Evolutionary conservation across 2,329 filamentous ascomycete species (phyloP), one percentile per base, ranked within the genome.

Genomic region (Pyrenochaeta sp.): DNA sequence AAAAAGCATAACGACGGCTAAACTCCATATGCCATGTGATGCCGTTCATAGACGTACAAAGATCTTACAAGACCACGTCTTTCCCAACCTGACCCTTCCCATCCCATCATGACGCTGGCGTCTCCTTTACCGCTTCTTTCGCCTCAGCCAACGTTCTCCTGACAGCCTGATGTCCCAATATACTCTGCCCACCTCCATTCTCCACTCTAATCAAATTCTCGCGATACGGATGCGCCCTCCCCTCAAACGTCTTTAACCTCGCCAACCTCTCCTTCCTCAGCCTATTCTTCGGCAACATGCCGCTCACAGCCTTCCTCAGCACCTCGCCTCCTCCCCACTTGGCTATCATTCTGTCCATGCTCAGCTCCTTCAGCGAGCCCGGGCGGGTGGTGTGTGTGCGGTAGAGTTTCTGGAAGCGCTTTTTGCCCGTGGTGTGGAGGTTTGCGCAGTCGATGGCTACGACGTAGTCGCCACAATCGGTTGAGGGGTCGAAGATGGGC

Each of bases 391-490:
- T 96, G 80, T 98, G 95, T 52, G 91, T 88, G 84, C 97, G 97
- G 85, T 99, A 99, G 66, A 88, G 89, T 84, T 99, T 99, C 83
- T 96, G 92, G 80, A 87, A 90, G 77, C 89, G 91, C 83, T 99
- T 99, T 77, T 91, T 91, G 67, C 95, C 95, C 7, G 95, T 98
- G 1, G 89, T 90, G 81, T 93, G 89, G 49, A 99, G 84, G 47
- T 94, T 89, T 40, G 90, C 86, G 83, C 95, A 98, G 78, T 93
- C 90, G 37, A 92, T 92, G 50, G 95, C 93, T 0, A 99, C 94
- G 12, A 99, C 93, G 79, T 99, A 99, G 87, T 99, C 95, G 69
- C 95, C 95, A 85, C 95, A 98, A 84, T 99, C 95, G 61, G 93
- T 97, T 24, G 93, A 97, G 1, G 95, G 95, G 81, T 98, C 92